Evolutionary conservation across 352 stramenopile species (phyloP).

Genomic region (Phytophthora pseudosyringae): DNA sequence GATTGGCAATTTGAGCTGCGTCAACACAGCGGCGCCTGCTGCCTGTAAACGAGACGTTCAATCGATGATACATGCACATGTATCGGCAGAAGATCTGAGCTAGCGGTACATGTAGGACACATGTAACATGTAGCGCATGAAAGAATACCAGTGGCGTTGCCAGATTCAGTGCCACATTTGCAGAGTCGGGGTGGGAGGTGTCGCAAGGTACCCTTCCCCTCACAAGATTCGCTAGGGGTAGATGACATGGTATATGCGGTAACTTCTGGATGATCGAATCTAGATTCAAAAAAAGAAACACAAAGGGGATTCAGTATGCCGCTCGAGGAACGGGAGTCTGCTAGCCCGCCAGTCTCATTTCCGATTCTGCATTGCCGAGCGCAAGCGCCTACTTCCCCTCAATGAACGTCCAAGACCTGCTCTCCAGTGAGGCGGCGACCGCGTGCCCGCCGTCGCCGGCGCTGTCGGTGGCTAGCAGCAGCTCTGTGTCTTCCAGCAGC

Average conservation of each 20-base stretch:
- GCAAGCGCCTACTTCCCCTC: not conserved
- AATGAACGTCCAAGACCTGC: conserved; percentile 62
- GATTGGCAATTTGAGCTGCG: not conserved
- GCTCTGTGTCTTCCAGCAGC: conserved; percentile 24
- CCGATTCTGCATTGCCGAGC: conserved; percentile 27
- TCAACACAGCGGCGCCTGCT: no score
- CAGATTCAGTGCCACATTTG: not conserved
- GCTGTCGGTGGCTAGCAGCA: conserved; percentile 38
- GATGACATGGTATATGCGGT: not conserved
- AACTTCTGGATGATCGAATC: conserved; percentile 37
- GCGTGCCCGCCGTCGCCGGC: conserved; percentile 47
- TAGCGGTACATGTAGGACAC: no score
- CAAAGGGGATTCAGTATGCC: conserved; percentile 59
- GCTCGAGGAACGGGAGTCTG: no score
- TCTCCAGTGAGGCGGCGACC: conserved; percentile 22
- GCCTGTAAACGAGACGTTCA: no score
- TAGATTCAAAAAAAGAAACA: conserved; percentile 68
- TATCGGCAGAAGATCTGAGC: no score
- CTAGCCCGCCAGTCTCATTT: conserved; percentile 47
- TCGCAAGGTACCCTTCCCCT: conserved; percentile 10
- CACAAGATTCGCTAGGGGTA: conserved; percentile 16
- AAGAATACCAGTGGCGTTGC: not conserved
- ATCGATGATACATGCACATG: no score
- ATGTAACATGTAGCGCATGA: no score
- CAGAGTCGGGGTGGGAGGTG: not conserved